These are phyloP conservation scores for Hygrophila difformis DNA, from an alignment of 257 asterid genomes.

Conservation along the genomic window DNA sequence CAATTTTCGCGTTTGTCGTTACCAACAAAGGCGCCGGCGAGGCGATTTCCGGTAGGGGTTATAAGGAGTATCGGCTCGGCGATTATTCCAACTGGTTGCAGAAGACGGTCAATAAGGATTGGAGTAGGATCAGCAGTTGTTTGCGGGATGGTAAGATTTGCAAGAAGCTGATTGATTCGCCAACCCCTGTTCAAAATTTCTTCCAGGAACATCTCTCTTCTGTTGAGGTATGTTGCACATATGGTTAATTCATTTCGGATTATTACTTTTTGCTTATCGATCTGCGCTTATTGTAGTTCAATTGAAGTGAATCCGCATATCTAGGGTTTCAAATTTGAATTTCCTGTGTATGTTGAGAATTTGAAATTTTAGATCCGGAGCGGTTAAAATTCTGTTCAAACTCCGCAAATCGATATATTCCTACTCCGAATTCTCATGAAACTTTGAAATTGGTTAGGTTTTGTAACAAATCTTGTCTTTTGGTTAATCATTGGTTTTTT, in stretches of 20 bases:
- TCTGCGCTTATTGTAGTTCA: not conserved
- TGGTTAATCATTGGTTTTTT: too few relatives aligned
- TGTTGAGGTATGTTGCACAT: constrained; percentile 52
- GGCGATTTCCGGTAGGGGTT: constrained; percentile 45
- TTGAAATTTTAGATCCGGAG: constrained; percentile 18
- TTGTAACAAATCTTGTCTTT: too few relatives aligned
- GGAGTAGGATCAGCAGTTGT: constrained; percentile 64
- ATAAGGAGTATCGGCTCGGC: constrained; percentile 77
- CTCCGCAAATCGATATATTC: too few relatives aligned
- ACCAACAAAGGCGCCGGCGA: constrained; percentile 86
- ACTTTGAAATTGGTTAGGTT: too few relatives aligned
- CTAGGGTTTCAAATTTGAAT: not conserved
- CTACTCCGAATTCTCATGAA: too few relatives aligned
- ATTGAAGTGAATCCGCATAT: not conserved
- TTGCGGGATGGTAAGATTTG: constrained; percentile 62
- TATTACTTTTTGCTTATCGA: not conserved
- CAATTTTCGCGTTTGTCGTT: constrained; percentile 86
- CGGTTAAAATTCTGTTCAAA: too few relatives aligned
- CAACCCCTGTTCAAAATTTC: constrained; percentile 34
- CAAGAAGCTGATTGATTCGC: constrained; percentile 33
- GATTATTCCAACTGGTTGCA: constrained; percentile 84
- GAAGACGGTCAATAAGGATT: constrained; percentile 55
- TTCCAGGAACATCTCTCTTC: constrained; percentile 46
- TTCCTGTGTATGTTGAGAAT: not conserved
- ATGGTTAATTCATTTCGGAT: too few relatives aligned